phyloP scores from a whole-genome alignment of 176 grass and related monocot genomes.

The Phragmites australis region DNA sequence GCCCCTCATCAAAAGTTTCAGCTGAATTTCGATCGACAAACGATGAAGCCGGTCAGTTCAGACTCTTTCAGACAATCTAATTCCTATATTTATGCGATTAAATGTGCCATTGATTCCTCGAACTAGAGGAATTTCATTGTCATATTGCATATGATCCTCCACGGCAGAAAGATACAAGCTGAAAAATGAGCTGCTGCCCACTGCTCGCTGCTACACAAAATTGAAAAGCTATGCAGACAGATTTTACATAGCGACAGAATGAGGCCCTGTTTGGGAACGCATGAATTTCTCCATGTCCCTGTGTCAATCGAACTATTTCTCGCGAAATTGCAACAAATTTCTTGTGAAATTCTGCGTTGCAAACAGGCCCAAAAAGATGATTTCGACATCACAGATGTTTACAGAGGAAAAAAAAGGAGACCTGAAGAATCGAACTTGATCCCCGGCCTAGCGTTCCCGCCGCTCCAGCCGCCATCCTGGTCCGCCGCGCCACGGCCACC shows the following conservation, averaged over 20 bases:
- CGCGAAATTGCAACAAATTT: neutral
- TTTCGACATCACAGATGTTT: neutral
- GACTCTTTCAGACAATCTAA: neutral
- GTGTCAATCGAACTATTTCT: neutral
- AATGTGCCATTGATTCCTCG: too few relatives aligned
- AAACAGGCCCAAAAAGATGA: neutral
- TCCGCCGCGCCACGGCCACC: conserved; percentile 19
- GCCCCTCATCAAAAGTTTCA: conserved; percentile 52
- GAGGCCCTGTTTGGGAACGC: too few relatives aligned
- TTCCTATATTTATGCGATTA: neutral
- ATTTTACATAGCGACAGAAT: too few relatives aligned
- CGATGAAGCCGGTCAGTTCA: neutral
- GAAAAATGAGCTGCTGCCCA: too few relatives aligned
- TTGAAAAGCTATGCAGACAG: too few relatives aligned
- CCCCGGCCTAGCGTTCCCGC: conserved; percentile 49
- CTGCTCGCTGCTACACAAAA: too few relatives aligned
- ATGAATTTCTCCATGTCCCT: neutral
- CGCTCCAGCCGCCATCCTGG: conserved; percentile 49
- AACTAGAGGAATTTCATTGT: neutral
- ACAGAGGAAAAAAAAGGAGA: neutral
- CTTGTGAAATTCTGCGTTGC: neutral
- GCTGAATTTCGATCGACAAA: neutral
- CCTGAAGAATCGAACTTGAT: conserved; percentile 80
- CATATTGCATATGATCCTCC: neutral
- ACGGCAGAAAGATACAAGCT: neutral